These are phyloP conservation scores for Epichloe sp. DNA, from an alignment of 2,329 filamentous ascomycete species.

Conservation along the genomic window DNA sequence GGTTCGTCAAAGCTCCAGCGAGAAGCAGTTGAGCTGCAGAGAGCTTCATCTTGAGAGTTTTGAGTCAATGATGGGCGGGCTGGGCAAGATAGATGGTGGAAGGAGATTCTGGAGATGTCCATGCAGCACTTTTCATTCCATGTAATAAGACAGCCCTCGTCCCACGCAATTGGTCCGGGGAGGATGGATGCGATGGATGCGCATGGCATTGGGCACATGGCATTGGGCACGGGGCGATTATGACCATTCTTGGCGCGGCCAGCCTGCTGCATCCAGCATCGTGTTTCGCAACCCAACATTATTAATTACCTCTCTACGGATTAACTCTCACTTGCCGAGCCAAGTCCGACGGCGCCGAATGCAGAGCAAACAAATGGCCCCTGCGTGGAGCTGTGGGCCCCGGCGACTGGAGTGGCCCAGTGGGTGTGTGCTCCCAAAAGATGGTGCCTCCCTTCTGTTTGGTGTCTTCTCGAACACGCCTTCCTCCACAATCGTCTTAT, in stretches of 20 bases:
- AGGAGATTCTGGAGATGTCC: no score
- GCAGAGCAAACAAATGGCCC: background rate
- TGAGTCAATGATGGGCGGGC: background rate
- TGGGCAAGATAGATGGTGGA: background rate
- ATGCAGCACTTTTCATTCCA: no score
- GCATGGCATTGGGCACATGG: background rate
- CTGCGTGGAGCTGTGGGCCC: no score
- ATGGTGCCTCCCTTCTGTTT: no score
- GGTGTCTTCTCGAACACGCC: background rate
- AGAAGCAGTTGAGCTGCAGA: slow-evolving; percentile 14
- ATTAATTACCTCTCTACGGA: no score
- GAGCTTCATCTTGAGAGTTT: slow-evolving; percentile 15
- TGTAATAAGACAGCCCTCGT: no score
- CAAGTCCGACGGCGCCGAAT: slow-evolving; percentile 3
- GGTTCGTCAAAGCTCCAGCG: slow-evolving; percentile 10
- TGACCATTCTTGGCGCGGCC: background rate
- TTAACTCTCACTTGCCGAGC: slow-evolving; percentile 3
- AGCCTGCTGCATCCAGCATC: background rate
- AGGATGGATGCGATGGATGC: no score
- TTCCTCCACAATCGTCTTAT: background rate
- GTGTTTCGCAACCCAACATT: background rate
- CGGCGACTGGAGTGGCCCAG: background rate
- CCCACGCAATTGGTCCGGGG: no score
- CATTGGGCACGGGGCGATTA: background rate
- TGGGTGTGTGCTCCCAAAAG: no score